Percentiles rank a stretch among this genome's conserved stretches.
Evolutionary conservation across 495 filamentous ascomycete species (phyloP).

Genomic region (Tricharina praecox): DNA sequence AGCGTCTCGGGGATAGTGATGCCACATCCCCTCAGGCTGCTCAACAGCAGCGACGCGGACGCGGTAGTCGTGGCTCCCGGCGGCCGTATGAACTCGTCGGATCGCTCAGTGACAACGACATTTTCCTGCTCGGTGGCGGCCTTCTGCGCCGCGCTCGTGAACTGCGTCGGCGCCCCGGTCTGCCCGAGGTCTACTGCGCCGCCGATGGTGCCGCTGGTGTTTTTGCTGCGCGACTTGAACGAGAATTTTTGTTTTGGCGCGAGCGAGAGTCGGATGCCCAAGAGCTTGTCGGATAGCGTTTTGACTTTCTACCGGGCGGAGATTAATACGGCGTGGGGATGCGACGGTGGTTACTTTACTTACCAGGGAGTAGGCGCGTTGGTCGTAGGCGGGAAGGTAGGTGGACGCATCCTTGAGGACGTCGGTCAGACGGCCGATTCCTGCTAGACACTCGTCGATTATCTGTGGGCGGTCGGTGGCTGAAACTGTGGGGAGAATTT

Average conservation of each 20-base stretch:
- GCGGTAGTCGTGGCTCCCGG: slow-evolving; percentile 48
- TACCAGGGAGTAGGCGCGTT: slow-evolving; percentile 56
- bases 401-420: slow-evolving; percentile 51
- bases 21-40: slow-evolving; percentile 52
- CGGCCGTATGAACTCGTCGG: slow-evolving; percentile 42
- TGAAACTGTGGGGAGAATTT: slow-evolving; percentile 5
- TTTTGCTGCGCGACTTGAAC: slow-evolving; percentile 49
- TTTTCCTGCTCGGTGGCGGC: neutral
- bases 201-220: slow-evolving; percentile 37
- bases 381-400: slow-evolving; percentile 60
- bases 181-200: slow-evolving; percentile 40
- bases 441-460: slow-evolving; percentile 49
- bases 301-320: slow-evolving; percentile 41
- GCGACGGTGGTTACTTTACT: neutral
- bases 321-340: neutral
- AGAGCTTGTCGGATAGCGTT: slow-evolving; percentile 47
- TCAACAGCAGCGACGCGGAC: slow-evolving; percentile 55
- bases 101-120: neutral
- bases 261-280: slow-evolving; percentile 38
- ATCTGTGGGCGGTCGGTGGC: slow-evolving; percentile 39
- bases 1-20: slow-evolving; percentile 44
- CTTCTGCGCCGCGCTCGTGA: neutral
- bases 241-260: slow-evolving; percentile 53
- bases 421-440: slow-evolving; percentile 48
- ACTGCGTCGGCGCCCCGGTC: slow-evolving; percentile 28